phyloP scores from a whole-genome alignment of 805 yeast genomes.

The Starmerella bombi region DNA sequence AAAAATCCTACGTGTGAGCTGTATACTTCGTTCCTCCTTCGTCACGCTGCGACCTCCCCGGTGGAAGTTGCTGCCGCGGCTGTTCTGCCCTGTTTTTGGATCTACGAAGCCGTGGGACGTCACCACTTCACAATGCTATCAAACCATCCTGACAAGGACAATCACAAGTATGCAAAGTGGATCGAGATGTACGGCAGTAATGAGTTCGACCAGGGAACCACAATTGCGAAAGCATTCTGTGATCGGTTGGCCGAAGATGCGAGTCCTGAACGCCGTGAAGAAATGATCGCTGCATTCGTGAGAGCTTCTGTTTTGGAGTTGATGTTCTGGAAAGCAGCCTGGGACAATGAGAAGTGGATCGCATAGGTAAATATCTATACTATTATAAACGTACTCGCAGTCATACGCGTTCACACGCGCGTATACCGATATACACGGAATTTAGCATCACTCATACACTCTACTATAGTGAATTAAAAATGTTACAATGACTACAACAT shows the following conservation, averaged over 20 bases:
- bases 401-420: too few relatives aligned
- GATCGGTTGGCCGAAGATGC: slow-evolving; percentile 13
- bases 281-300: slow-evolving; percentile 16
- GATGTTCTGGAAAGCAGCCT: slow-evolving; percentile 19
- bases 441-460: too few relatives aligned
- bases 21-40: slow-evolving; percentile 15
- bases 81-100: slow-evolving; percentile 21
- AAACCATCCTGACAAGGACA: slow-evolving; percentile 33
- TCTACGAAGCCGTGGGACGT: slow-evolving; percentile 27
- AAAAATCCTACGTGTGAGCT: slow-evolving; percentile 16
- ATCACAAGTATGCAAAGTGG: slow-evolving; percentile 37
- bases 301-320: slow-evolving; percentile 13
- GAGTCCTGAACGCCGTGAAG: slow-evolving; percentile 10
- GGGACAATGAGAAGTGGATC: slow-evolving; percentile 8
- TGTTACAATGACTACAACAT: too few relatives aligned
- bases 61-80: slow-evolving; percentile 20
- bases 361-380: too few relatives aligned
- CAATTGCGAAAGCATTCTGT: slow-evolving; percentile 24
- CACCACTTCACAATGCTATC: slow-evolving; percentile 54
- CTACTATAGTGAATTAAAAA: too few relatives aligned
- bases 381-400: too few relatives aligned
- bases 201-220: slow-evolving; percentile 43
- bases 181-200: slow-evolving; percentile 46
- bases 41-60: slow-evolving; percentile 12
- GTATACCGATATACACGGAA: too few relatives aligned